Evolutionary conservation across 2,329 filamentous ascomycete species (phyloP), one percentile per base, ranked within the genome.

Genomic region (Delphinella strobiligena): DNA sequence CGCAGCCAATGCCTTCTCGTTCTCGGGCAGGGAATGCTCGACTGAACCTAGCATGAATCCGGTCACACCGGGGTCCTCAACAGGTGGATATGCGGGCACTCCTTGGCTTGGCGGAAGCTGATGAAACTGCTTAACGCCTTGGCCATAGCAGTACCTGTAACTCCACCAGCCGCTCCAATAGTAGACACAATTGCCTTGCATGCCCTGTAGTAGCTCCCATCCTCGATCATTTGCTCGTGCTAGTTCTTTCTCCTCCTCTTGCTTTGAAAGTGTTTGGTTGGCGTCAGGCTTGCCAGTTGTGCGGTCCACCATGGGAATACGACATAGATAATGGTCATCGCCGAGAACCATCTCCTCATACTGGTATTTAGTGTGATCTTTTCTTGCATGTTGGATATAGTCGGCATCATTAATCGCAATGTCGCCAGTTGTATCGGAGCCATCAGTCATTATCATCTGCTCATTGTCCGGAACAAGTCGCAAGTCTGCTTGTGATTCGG

Each of bases 91-190:
- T 19, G 67, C 61, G 1, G 75, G 73, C 9, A 82, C 74, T 3
- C 79, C 78, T 44, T 78, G 77, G 33, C 75, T 71, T 2, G 77
- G 76, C 1, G 85, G 74, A 43, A 89, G 64, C 33, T 86, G 85
- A 58, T 95, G 88, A 61, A 93, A 95, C 61, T 95, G 88, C 53
- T 84, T 82, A 45, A 95, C 80, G 47, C 89, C 78, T 45, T 80
- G 73, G 55, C 84, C 84, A 63, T 93, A 91, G 68, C 88, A 95
- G 60, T 94, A 94, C 51, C 80, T 82, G 62, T 95, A 95, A 54
- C 82, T 91, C 88, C 88, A 95, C 88, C 88, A 95, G 0, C 88
- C 88, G 1, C 78, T 82, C 48, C 87, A 64, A 57, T 77, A 83
- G 64, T 89, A 93, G 47, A 95, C 74, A 59, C 88, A 95, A 37